These are phyloP conservation scores for Suillus variegatus DNA, from an alignment of 768 basidiomycete species.

Conservation along the genomic window DNA sequence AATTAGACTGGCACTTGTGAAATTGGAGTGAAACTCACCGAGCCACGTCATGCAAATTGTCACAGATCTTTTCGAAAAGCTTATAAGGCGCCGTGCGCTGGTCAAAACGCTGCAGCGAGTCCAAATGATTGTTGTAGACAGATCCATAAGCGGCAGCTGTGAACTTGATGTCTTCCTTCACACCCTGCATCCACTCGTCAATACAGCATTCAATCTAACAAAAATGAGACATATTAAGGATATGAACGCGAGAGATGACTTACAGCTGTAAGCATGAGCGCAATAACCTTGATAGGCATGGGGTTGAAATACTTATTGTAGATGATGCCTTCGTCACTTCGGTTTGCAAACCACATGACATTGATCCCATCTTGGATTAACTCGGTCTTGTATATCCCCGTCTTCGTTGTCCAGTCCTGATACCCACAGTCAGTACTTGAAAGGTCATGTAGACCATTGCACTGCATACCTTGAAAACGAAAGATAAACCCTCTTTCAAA, in stretches of 20 bases:
- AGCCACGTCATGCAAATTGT: neutral
- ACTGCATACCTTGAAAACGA: neutral
- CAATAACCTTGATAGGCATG: neutral
- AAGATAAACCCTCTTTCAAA: neutral
- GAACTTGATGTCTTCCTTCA: neutral
- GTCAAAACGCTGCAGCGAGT: neutral
- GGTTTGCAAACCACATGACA: neutral
- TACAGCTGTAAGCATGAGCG: neutral
- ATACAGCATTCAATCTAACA: neutral
- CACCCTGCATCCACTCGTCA: neutral
- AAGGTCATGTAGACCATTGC: neutral
- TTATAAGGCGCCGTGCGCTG: neutral
- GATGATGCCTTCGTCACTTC: neutral
- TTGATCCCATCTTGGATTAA: neutral
- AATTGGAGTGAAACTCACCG: neutral
- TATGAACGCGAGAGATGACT: neutral
- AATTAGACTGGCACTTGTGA: neutral
- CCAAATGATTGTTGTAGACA: neutral
- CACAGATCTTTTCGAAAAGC: neutral
- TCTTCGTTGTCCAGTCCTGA: neutral
- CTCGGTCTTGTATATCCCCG: neutral
- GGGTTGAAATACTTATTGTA: neutral
- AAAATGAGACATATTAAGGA: neutral
- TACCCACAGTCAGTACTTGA: neutral
- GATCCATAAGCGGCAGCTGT: neutral